Conservation (phyloP, 305 asterid genomes). For the Petunia hybrid region DNA sequence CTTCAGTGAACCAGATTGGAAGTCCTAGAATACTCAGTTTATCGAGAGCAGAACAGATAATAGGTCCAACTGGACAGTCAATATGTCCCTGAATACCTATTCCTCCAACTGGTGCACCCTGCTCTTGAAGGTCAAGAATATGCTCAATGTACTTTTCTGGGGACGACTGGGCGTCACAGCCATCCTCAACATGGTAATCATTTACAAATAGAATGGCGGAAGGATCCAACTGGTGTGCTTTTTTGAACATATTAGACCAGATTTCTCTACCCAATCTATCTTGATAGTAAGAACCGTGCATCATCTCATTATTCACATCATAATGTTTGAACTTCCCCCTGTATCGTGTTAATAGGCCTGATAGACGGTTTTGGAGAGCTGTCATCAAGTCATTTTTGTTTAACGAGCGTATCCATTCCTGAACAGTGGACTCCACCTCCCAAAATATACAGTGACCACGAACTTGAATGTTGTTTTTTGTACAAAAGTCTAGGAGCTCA, state of each 20-base stretch:
- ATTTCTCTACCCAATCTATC: constrained; percentile 70
- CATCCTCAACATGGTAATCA: constrained; percentile 89
- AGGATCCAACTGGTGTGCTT: constrained; percentile 69
- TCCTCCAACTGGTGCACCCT: constrained; percentile 88
- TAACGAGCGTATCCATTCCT: constrained; percentile 71
- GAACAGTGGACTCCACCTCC: constrained; percentile 78
- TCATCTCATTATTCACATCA: constrained; percentile 93
- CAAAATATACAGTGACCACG: constrained; percentile 98
- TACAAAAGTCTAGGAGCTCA: constrained; percentile 63
- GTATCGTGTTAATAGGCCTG: constrained; percentile 74
- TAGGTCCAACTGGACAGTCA: constrained; percentile 76
- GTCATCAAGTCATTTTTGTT: constrained; percentile 55
- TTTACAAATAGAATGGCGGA: constrained; percentile 71
- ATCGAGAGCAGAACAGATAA: constrained; percentile 69
- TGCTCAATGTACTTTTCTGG: constrained; percentile 83
- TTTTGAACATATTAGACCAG: constrained; percentile 71
- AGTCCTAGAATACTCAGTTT: constrained; percentile 74
- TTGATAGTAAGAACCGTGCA: constrained; percentile 89
- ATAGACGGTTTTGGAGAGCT: constrained; percentile 73
- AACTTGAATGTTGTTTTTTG: constrained; percentile 52
- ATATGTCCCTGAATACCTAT: constrained; percentile 91
- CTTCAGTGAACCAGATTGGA: constrained; percentile 93
- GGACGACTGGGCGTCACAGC: constrained; percentile 65
- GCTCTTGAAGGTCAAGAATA: constrained; percentile 69
- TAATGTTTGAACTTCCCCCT: constrained; percentile 80